These are phyloP conservation scores for Thelonectria blattea DNA, from an alignment of 2,329 filamentous ascomycete genomes.

Conservation along the genomic window DNA sequence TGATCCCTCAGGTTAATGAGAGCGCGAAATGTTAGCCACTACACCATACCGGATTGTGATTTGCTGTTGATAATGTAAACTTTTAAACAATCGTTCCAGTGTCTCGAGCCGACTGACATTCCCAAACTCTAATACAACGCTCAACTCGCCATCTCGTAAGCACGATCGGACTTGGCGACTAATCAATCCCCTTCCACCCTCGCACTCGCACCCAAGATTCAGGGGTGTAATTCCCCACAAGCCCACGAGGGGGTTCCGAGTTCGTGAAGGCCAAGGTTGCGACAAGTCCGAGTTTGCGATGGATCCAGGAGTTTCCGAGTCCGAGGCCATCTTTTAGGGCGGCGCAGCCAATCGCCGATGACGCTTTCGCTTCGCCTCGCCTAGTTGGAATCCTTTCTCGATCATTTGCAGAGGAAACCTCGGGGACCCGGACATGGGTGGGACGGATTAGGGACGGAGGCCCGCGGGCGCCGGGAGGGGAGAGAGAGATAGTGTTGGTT, in stretches of 20 bases:
- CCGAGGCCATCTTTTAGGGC: background rate
- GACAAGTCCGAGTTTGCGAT: slow-evolving; percentile 1
- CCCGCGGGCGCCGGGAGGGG: background rate
- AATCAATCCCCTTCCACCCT: background rate
- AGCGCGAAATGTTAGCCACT: slow-evolving; percentile 45
- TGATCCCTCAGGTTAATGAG: slow-evolving; percentile 37
- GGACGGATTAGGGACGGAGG: background rate
- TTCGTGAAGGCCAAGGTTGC: background rate
- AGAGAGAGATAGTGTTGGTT: no score
- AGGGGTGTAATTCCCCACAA: background rate
- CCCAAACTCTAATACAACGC: background rate
- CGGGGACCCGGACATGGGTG: background rate
- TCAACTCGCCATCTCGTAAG: background rate
- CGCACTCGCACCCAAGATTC: background rate
- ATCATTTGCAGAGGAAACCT: background rate
- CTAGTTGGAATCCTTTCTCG: background rate
- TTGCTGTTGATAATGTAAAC: background rate
- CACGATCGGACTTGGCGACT: background rate
- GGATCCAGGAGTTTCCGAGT: background rate
- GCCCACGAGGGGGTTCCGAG: no score
- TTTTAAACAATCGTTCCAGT: background rate
- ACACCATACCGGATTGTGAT: slow-evolving; percentile 41
- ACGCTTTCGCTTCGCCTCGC: background rate
- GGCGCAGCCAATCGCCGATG: background rate
- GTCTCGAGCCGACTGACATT: background rate